phyloP scores from a whole-genome alignment of 345 rosid species.

The Gossypium bickii region DNA sequence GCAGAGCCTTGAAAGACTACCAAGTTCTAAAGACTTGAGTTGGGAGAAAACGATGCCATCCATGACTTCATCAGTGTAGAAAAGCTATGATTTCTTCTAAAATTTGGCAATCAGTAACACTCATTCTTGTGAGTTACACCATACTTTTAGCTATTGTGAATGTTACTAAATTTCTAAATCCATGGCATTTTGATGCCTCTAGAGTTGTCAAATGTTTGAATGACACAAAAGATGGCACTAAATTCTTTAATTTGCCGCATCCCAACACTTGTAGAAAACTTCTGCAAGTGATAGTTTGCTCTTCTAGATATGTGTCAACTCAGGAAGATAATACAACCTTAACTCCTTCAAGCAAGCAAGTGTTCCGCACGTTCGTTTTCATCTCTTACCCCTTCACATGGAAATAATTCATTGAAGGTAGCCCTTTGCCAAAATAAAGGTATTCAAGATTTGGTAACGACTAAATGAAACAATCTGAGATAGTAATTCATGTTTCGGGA shows the following conservation, averaged over 20 bases:
- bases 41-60: constrained; percentile 11
- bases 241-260: constrained; percentile 1
- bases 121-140: constrained; percentile 9
- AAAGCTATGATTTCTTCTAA: background rate
- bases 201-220: constrained; percentile 14
- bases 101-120: background rate
- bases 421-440: too few species aligned
- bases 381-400: background rate
- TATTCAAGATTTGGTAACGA: too few species aligned
- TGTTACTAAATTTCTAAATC: constrained; percentile 8
- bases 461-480: too few species aligned
- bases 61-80: background rate
- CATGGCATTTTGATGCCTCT: constrained; percentile 8
- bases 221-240: constrained; percentile 1
- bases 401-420: background rate
- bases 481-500: background rate
- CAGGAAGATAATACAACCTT: background rate
- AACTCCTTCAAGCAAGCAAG: background rate
- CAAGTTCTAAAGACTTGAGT: constrained; percentile 13
- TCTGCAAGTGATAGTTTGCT: background rate
- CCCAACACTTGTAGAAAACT: background rate
- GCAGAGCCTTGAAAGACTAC: background rate
- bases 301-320: background rate
- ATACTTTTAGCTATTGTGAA: constrained; percentile 15
- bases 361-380: background rate